Evolutionary conservation across 352 stramenopile genomes (phyloP).

Genomic region (Phytophthora megakarya): DNA sequence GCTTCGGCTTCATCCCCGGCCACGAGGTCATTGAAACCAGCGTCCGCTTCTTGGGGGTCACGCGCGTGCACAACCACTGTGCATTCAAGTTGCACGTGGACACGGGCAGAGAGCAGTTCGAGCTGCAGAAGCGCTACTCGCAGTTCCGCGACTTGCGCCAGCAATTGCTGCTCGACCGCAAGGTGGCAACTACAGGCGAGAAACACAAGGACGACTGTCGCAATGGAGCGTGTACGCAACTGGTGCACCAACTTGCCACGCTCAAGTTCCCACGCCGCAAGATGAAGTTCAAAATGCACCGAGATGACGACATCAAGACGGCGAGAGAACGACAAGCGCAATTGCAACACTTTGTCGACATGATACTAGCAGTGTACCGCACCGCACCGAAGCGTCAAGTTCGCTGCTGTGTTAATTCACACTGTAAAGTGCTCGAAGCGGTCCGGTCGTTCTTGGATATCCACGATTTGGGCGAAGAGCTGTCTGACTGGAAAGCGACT

Average conservation of each 20-base stretch:
- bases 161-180: constrained; percentile 42
- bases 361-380: constrained; percentile 57
- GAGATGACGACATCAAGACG: constrained; percentile 35
- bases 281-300: constrained; percentile 32
- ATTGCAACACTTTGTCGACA: constrained; percentile 62
- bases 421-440: constrained; percentile 47
- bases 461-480: constrained; percentile 27
- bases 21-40: constrained; percentile 45
- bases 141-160: constrained; percentile 69
- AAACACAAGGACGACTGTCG: constrained; percentile 33
- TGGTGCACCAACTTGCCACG: constrained; percentile 39
- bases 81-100: constrained; percentile 64
- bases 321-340: constrained; percentile 41
- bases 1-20: constrained; percentile 29
- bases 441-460: constrained; percentile 63
- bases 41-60: constrained; percentile 56
- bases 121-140: constrained; percentile 71
- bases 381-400: constrained; percentile 49
- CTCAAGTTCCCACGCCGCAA: constrained; percentile 66
- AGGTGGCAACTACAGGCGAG: constrained; percentile 3
- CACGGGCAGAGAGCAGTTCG: constrained; percentile 53
- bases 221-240: constrained; percentile 48
- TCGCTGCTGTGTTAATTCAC: constrained; percentile 59
- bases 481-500: constrained; percentile 26
- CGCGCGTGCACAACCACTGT: constrained; percentile 43